Evolutionary conservation across 441 rosid species (phyloP).

Genomic region (Syzygium syzygioides): DNA sequence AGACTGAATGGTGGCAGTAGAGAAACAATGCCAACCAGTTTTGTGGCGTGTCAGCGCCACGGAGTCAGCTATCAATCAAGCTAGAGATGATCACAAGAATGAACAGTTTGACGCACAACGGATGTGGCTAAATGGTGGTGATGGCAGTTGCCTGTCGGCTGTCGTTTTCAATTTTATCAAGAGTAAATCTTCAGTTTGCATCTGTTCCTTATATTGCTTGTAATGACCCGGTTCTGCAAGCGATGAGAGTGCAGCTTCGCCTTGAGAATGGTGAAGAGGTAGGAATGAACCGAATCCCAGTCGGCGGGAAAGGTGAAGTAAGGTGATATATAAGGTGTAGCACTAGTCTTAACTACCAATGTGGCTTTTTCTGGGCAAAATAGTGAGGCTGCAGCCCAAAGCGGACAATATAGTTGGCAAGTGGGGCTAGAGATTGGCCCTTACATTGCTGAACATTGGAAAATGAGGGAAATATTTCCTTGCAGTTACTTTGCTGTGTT

Average conservation of each 20-base stretch:
- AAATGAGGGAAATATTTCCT: neutral
- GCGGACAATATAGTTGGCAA: no score
- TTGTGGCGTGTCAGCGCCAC: neutral
- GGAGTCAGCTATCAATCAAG: neutral
- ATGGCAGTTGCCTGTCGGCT: neutral
- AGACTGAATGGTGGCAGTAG: neutral
- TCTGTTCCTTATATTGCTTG: neutral
- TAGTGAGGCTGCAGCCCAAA: no score
- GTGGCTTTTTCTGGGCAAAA: no score
- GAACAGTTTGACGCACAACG: neutral
- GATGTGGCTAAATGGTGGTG: neutral
- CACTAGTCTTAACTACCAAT: no score
- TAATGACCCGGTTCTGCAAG: no score
- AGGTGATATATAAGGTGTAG: no score
- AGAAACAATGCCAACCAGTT: neutral
- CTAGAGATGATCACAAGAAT: neutral
- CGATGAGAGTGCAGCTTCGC: no score
- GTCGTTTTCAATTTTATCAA: neutral
- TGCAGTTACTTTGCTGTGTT: neutral
- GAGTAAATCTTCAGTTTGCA: neutral
- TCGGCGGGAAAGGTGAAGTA: no score
- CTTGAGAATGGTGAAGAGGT: no score
- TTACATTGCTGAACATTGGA: neutral
- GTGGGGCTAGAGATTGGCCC: no score
- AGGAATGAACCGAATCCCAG: no score